Conservation (phyloP, 2,329 filamentous ascomycete species). For the Sphaerulina musiva region DNA sequence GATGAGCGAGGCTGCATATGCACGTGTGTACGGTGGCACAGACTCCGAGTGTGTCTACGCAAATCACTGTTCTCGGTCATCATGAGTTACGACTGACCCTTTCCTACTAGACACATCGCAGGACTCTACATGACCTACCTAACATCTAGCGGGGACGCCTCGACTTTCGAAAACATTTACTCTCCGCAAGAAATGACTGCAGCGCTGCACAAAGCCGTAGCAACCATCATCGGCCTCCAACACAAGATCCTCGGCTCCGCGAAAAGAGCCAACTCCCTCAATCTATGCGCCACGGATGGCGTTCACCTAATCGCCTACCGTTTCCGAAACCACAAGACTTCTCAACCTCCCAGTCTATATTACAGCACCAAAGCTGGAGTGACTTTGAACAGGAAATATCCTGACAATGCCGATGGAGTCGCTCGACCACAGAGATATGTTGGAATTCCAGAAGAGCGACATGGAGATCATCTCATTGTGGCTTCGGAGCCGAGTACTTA, state of each 20-base stretch:
- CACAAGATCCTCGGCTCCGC: constrained; percentile 37
- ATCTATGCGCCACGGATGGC: constrained; percentile 49
- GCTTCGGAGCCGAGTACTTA: constrained; percentile 52
- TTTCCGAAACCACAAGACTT: constrained; percentile 47
- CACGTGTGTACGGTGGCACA: constrained; percentile 45
- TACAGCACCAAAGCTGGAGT: constrained; percentile 44
- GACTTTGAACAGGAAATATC: constrained; percentile 49
- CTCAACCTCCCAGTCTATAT: constrained; percentile 49
- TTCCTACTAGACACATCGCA: constrained; percentile 34
- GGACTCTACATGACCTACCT: constrained; percentile 46
- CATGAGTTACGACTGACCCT: not conserved
- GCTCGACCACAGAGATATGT: constrained; percentile 33
- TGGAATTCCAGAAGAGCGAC: constrained; percentile 34
- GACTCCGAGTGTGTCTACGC: constrained; percentile 41
- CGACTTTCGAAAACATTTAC: constrained; percentile 37
- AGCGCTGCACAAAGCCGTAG: constrained; percentile 40
- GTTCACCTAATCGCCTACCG: constrained; percentile 45
- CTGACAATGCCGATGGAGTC: constrained; percentile 42
- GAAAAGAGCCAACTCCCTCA: constrained; percentile 45
- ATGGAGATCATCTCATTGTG: constrained; percentile 49
- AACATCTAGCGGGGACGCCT: constrained; percentile 27
- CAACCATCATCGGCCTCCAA: constrained; percentile 44
- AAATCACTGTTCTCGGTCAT: constrained; percentile 19
- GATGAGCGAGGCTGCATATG: constrained; percentile 45
- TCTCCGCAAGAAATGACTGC: constrained; percentile 38